Evolutionary conservation across 192 early-diverging fungal genomes (phyloP).

Genomic region (Spizellomyces sp.): DNA sequence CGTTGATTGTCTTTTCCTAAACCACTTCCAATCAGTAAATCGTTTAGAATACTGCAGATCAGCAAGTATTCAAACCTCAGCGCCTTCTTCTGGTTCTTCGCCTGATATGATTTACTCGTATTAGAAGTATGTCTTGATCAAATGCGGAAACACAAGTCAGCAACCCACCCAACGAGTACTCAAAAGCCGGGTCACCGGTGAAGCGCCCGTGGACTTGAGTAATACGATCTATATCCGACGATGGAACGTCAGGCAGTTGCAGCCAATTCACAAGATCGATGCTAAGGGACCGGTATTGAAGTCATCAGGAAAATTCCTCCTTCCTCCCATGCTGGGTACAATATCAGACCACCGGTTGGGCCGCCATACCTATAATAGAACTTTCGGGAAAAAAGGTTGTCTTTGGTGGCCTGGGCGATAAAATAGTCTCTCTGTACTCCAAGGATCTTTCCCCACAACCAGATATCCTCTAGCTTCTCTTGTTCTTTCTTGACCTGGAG

Average conservation of each 20-base stretch:
- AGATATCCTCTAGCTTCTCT: constrained; percentile 52
- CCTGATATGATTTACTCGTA: not conserved
- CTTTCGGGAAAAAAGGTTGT: constrained; percentile 50
- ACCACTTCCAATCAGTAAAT: not conserved
- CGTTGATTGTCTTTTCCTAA: constrained; percentile 41
- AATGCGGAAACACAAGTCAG: not conserved
- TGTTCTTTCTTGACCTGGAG: constrained; percentile 51
- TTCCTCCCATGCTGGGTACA: not conserved
- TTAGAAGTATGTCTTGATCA: not conserved
- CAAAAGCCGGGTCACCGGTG: constrained; percentile 54
- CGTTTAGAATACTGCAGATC: not conserved
- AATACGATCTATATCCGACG: constrained; percentile 41
- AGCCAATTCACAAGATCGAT: constrained; percentile 56
- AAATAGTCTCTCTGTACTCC: constrained; percentile 59
- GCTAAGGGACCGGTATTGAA: constrained; percentile 21
- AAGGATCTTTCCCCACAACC: constrained; percentile 60
- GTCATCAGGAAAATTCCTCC: not conserved
- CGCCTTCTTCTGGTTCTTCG: constrained; percentile 28
- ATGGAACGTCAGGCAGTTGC: constrained; percentile 51
- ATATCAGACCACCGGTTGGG: not conserved
- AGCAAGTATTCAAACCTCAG: not conserved
- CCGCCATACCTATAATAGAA: constrained; percentile 53
- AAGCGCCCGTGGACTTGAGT: constrained; percentile 47
- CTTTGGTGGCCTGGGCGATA: constrained; percentile 47
- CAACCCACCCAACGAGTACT: constrained; percentile 39